Base-by-base conservation (phyloP, 257 asterid genomes). In the Oldenlandia corymbosa region DNA sequence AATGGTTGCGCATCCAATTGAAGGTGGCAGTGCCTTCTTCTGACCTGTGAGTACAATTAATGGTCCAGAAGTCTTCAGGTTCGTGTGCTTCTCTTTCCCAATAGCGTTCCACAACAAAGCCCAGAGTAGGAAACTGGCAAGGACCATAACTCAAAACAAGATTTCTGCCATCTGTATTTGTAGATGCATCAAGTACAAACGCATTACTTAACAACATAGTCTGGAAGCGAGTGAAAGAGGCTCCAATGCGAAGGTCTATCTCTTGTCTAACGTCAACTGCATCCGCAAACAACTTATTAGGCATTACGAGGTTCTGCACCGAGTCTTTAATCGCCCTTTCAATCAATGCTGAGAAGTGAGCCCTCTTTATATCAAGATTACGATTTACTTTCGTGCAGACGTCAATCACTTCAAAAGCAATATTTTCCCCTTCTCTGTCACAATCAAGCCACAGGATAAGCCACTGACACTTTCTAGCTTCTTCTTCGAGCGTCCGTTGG, bases 231-330 rank as follows among this genome's bases (percentile, higher is more conserved):
- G 99, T 90, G 83, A 93, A 93, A 72, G 99, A 87, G 69, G 99
- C 99, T 46, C 99, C 97, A 1, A 93, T 93, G 24, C 99, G 86
- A 60, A 93, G 96, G 81, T 93, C 99, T 72, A 93, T 87, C 84
- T 93, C 99, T 81, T 92, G 99, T 63, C 99, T 85, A 81, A 76
- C 95, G 80, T 93, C 99, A 65, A 93, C 96, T 50, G 99, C 99
- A 75, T 93, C 96, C 39, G 99, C 81, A 66, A 77, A 81, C 79
- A 85, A 78, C 64, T 85, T 82, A 74, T 93, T 86, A 65, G 99
- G 97, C 72, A 83, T 89, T 62, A 76, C 78, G 78, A 89, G 97
- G 61, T 78, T 67, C 76, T 83, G 95, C 76, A 84, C 80, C 50
- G 97, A 78, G 53, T 77, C 68, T 61, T 80, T 88, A 71, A 93